Evolutionary conservation across 441 rosid genomes (phyloP), one percentile per base, ranked within the genome.

Genomic region (Adansonia grandidieri): DNA sequence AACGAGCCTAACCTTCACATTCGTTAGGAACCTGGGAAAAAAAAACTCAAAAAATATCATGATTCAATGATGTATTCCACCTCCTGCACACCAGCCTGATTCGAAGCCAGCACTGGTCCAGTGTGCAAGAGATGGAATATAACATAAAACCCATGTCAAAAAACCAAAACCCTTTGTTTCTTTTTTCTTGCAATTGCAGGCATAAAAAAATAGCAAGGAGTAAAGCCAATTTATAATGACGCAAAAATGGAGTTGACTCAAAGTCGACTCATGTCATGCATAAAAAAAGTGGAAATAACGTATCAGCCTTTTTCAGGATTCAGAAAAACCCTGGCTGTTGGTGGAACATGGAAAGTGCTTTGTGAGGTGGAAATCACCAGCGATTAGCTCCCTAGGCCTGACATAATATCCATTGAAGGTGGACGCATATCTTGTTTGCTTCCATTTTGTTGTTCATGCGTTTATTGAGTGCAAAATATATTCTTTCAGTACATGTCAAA

Each of bases 121-220:
- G 75, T 72, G 75, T 56, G 75, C 75, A 72, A 72, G 75, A 72
- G 75, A 72, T 72, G 75, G 64, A 72, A 54, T 72, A 72, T 72
- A 72, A 28, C 64, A 54, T n/a, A 37, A 53, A 72, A 53, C 24
- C 64, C 75, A 72, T 72, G 75, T 37, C 17, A 15, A 37, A 64
- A 20, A 19, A 64, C 11, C 48, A 64, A 14, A 64, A 9, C 15
- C 45, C 42, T 37, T 6, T 37, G 42, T 37, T 37, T 37, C 5
- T 37, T 17, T 19, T 64, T 67, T 10, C 42, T n/a, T 51, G 47
- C 20, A 64, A 64, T 5, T 64, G 20, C 9, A 32, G 50, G 71
- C 67, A 63, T 17, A 32, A 32, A 37, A 37, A 37, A 37, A 37
- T 50, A 50, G n/a, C 1, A 17, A 69, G 11, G 7, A 5, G 42